phyloP scores from a whole-genome alignment of 371 early-diverging fungal genomes.

The Choanephora cucurbitarum region DNA sequence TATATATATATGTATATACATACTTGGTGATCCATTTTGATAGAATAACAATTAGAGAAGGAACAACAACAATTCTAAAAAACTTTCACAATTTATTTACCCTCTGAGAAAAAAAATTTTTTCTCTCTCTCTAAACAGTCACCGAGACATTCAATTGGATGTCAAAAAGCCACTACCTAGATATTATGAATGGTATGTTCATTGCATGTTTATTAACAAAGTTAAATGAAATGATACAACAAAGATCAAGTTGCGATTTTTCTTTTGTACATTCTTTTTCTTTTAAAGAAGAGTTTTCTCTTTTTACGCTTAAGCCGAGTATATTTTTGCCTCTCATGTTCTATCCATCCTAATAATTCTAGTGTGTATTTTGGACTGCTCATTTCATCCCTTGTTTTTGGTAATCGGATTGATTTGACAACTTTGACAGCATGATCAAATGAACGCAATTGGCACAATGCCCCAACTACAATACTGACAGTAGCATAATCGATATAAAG shows the following conservation, averaged over 20 bases:
- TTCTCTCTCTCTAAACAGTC: conserved; percentile 17
- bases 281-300: not conserved
- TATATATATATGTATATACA: conserved; percentile 4
- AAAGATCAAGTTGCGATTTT: not conserved
- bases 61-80: conserved; percentile 7
- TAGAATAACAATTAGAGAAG: conserved; percentile 22
- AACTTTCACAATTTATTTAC: conserved; percentile 2
- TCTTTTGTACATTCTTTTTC: not conserved
- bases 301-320: not conserved
- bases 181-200: not conserved
- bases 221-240: not conserved
- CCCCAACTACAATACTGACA: conserved; percentile 7
- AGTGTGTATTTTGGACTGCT: not conserved
- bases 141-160: conserved; percentile 7
- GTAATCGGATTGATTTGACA: conserved; percentile 8
- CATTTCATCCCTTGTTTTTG: not conserved
- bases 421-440: conserved; percentile 13
- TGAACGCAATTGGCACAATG: conserved; percentile 11
- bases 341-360: conserved; percentile 5
- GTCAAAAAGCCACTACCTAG: conserved; percentile 13
- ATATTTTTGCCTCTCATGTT: not conserved
- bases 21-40: conserved; percentile 36
- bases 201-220: not conserved
- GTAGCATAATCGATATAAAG: conserved; percentile 15
- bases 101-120: conserved; percentile 13